Conservation (phyloP, 108 stramenopile genomes). For the Cyclotella kingstonii region DNA sequence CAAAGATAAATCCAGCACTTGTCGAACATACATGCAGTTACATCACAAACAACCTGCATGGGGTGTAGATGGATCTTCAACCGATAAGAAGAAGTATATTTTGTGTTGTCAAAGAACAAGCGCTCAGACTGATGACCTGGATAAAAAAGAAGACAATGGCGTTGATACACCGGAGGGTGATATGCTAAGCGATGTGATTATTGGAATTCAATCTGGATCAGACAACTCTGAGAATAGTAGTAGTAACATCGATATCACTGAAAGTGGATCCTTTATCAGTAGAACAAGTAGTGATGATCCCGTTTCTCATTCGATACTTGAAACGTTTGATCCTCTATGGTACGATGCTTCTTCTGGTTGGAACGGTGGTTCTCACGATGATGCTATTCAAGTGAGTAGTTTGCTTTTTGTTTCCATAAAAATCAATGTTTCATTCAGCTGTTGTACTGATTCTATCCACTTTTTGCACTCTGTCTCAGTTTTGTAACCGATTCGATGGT, state of each 20-base stretch:
- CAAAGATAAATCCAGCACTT: constrained; percentile 21
- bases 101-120: constrained; percentile 22
- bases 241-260: not conserved
- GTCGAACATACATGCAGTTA: constrained; percentile 23
- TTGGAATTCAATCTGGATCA: constrained; percentile 3
- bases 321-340: constrained; percentile 23
- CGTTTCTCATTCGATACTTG: constrained; percentile 1
- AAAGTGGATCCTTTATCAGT: not conserved
- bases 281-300: not conserved
- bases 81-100: constrained; percentile 28
- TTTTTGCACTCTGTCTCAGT: not conserved
- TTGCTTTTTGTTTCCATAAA: not conserved
- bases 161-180: not conserved
- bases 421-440: not conserved
- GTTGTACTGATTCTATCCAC: not conserved
- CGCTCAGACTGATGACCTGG: not conserved
- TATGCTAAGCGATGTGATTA: not conserved
- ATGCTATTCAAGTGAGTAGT: constrained; percentile 14
- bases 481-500: constrained; percentile 11
- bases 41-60: constrained; percentile 23
- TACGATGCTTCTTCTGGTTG: constrained; percentile 12
- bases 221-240: not conserved
- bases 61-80: constrained; percentile 41
- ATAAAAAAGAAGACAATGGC: not conserved
- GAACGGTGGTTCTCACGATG: constrained; percentile 32